Evolutionary conservation across 2,329 filamentous ascomycete species (phyloP), one percentile per base, ranked within the genome.

Genomic region (Claviceps arundinis): DNA sequence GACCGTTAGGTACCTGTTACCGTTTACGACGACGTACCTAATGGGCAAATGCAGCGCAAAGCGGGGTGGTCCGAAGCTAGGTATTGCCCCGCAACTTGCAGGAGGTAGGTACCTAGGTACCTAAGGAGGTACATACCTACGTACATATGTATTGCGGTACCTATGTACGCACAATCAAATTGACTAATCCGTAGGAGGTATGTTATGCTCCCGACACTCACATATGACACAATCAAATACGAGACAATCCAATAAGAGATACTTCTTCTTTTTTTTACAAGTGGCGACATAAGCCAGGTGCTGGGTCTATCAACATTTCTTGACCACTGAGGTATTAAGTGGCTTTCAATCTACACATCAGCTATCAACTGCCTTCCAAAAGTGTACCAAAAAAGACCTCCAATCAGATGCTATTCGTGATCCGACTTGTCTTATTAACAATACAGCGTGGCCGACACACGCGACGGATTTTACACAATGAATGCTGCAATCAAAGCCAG

Each of bases 401-500:
- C 49, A 55, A 54, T 50, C 42, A 53, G 47, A 54, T 53, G 43
- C 48, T 46, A 26, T 24, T 44, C 24, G 19, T 24, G 24, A 24
- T 40, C 19, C 19, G 24, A 26, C 41, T 42, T 37, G 34, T 37
- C 24, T n/a, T 17, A n/a, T 4, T 19, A 5, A 40, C 24, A 34
- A 26, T 47, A 42, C 13, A 13, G 9, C 37, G 37, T 50, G 34
- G 26, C 52, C 19, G 5, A 37, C 42, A 41, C 16, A 3, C 43
- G 24, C 43, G 26, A 7, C 16, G 40, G 9, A n/a, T 5, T 37
- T 45, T 55, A 63, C 50, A 62, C 57, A 14, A 63, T 58, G 48
- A 62, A 56, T 24, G 55, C 58, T 37, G 57, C 62, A 52, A 65
- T 51, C 5, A 67, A 26, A 16, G 62, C 52, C 1, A 68, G 47